Percentiles rank a stretch among this genome's conserved stretches.
These are phyloP conservation scores for Tolypocladium ovalisporum DNA, from an alignment of 2,329 filamentous ascomycete species.

Conservation along the genomic window DNA sequence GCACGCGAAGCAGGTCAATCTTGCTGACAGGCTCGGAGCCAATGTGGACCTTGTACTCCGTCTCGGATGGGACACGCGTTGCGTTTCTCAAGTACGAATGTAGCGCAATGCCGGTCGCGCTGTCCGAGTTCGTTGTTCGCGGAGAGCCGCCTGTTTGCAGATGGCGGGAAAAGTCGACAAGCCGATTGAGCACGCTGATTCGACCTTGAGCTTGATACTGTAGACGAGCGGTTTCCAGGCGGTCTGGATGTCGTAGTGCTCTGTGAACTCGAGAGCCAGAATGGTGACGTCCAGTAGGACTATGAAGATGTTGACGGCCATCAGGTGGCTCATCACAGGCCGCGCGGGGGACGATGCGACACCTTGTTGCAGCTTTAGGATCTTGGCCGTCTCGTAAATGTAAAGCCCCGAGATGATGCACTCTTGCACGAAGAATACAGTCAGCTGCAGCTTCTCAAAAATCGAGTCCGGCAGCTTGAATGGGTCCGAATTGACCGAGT, in stretches of 20 bases:
- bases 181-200: constrained; percentile 23
- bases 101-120: constrained; percentile 1
- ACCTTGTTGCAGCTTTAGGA: constrained; percentile 30
- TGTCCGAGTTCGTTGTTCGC: neutral
- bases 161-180: constrained; percentile 21
- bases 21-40: neutral
- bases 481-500: constrained; percentile 15
- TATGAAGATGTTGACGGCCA: constrained; percentile 30
- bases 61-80: neutral
- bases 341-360: constrained; percentile 7
- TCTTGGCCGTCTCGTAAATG: constrained; percentile 37
- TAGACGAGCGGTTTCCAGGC: constrained; percentile 22
- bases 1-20: neutral
- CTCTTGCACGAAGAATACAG: constrained; percentile 44
- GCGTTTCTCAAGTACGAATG: neutral
- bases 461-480: constrained; percentile 25
- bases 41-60: constrained; percentile 1
- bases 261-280: constrained; percentile 18
- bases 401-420: constrained; percentile 41
- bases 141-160: neutral
- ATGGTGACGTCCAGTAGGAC: constrained; percentile 29
- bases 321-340: constrained; percentile 17
- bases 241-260: constrained; percentile 20
- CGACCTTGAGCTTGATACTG: constrained; percentile 25
- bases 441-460: constrained; percentile 43